Percentiles rank a stretch among this genome's conserved stretches.
These are phyloP conservation scores for Chaetomium strumarium DNA, from an alignment of 2,329 filamentous ascomycete species.

Conservation along the genomic window DNA sequence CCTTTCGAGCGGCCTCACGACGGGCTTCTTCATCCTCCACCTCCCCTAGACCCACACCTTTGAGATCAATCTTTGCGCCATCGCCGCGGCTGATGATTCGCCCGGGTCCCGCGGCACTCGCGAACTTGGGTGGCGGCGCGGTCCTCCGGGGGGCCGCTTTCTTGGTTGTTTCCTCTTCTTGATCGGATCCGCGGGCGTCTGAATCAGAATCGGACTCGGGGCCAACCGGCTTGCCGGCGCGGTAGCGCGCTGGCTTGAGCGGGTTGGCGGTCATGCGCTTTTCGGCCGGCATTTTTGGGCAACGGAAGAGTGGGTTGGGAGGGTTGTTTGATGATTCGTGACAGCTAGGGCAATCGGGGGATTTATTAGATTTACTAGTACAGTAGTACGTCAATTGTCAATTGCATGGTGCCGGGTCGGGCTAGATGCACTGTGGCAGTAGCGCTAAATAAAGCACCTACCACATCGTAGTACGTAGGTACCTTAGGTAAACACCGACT, in stretches of 20 bases:
- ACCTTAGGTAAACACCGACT: too few species aligned
- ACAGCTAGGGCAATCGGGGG: not conserved
- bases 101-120: slow-evolving; percentile 41
- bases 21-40: slow-evolving; percentile 40
- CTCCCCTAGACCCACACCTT: slow-evolving; percentile 25
- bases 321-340: not conserved
- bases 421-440: too few species aligned
- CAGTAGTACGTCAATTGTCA: not conserved
- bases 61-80: slow-evolving; percentile 45
- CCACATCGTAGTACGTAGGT: slow-evolving; percentile 1
- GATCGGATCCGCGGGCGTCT: slow-evolving; percentile 25
- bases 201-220: slow-evolving; percentile 36
- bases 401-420: too few species aligned
- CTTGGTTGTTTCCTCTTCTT: slow-evolving; percentile 17
- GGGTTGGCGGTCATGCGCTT: slow-evolving; percentile 95
- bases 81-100: slow-evolving; percentile 46
- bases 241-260: slow-evolving; percentile 70
- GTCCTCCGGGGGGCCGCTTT: slow-evolving; percentile 30
- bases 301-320: not conserved
- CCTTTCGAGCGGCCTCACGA: slow-evolving; percentile 41
- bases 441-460: not conserved
- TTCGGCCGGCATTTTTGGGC: slow-evolving; percentile 48
- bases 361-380: too few species aligned
- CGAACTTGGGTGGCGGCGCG: slow-evolving; percentile 51
- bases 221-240: slow-evolving; percentile 70